Evolutionary conservation across 345 rosid genomes (phyloP), one percentile per base, ranked within the genome.

Genomic region (Linum lewisii): DNA sequence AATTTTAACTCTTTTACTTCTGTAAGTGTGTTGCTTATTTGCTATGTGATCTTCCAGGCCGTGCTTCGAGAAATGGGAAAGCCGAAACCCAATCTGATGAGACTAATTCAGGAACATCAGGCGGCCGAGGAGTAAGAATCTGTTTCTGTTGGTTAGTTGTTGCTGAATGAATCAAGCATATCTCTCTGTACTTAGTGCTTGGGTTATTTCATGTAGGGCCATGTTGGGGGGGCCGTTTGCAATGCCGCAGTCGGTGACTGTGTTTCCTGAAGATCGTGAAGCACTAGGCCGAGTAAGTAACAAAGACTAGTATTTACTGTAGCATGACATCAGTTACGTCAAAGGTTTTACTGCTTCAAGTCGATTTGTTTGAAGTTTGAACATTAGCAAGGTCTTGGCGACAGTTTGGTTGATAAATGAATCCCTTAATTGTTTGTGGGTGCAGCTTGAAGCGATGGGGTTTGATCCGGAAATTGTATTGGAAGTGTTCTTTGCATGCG

Each of bases 21-120:
- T 15, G 25, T 21, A 15, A 23, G 2, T 22, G 16, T 57, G 49
- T 44, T 24, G 14, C 51, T 44, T 61, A 63, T 11, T 18, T 34
- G 37, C 26, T 22, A 25, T 19, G 51, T 29, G 7, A 16, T 59
- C 67, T 57, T 64, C 66, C 80, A 90, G 97, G 96, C 94, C 38
- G 81, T 87, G 97, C 91, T 90, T 75, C 97, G 82, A 72, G 94
- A 90, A 63, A 70, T 90, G 69, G 96, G 97, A 36, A 85, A 85
- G 59, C 94, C 87, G 63, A 87, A 90, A 68, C 97, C 96, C 68
- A 78, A 87, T 21, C 72, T 90, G 36, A 77, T 87, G 87, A 75
- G 90, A 59, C 79, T 88, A 63, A 85, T 91, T 68, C 96, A 85
- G 82, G 98, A 85, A 63, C 96, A 85, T 63, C 95, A 85, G 63